These are phyloP conservation scores for Catenaria anguillulae DNA, from an alignment of 371 early-diverging fungal species.

Conservation along the genomic window DNA sequence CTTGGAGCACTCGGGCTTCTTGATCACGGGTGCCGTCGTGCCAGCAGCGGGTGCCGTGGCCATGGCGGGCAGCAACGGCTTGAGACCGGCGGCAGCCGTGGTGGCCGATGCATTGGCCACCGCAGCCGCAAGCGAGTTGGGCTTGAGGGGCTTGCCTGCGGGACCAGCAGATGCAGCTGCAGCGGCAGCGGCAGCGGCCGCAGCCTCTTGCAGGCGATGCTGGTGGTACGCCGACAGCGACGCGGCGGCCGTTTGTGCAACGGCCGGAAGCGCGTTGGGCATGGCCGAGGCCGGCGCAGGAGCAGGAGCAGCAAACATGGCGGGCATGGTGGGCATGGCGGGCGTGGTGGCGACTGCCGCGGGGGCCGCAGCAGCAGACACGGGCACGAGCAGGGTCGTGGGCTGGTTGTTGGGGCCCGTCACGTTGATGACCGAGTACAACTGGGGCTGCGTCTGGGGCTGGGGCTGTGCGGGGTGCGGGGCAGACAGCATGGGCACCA, in stretches of 20 bases:
- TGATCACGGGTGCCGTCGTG: background rate
- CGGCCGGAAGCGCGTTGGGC: background rate
- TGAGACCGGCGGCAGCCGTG: no score
- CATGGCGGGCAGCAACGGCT: no score
- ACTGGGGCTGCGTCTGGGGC: background rate
- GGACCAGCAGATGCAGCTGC: no score
- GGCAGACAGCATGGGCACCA: no score
- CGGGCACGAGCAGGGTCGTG: background rate
- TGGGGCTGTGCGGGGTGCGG: background rate
- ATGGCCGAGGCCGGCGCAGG: background rate
- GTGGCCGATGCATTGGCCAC: no score
- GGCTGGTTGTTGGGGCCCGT: background rate
- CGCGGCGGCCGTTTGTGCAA: background rate
- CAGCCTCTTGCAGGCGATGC: background rate
- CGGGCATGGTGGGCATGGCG: background rate
- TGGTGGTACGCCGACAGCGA: slow-evolving; percentile 1
- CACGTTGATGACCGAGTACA: background rate
- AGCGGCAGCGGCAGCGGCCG: background rate
- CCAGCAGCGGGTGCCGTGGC: background rate
- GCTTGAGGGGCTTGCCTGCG: no score
- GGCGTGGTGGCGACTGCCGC: no score
- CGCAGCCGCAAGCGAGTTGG: no score
- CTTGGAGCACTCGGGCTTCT: background rate
- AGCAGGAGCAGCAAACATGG: background rate
- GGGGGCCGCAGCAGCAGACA: background rate